Conservation (phyloP, 2,329 filamentous ascomycete species). For the Sphaerostilbella broomeana region DNA sequence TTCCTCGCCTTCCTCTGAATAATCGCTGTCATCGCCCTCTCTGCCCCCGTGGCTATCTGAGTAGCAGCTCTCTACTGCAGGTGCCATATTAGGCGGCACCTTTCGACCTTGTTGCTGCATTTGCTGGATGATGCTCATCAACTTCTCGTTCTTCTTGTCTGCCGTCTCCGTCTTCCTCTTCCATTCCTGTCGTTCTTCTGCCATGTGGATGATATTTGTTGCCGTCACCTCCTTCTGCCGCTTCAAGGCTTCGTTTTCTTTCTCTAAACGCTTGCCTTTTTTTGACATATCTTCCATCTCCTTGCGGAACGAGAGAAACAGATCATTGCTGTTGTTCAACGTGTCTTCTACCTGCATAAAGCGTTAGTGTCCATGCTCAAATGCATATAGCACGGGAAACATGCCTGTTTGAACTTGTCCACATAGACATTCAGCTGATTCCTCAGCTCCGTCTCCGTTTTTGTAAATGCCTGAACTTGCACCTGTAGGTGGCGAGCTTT, state of each 20-base stretch:
- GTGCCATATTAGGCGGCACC: constrained; percentile 56
- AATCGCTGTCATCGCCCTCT: constrained; percentile 57
- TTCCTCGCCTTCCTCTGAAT: constrained; percentile 56
- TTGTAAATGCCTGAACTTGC: constrained; percentile 91
- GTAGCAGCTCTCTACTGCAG: constrained; percentile 54
- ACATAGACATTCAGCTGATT: constrained; percentile 98
- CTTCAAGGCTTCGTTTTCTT: constrained; percentile 87
- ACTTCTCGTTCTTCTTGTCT: constrained; percentile 76
- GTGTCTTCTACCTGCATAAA: constrained; percentile 83
- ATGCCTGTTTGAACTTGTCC: constrained; percentile 98
- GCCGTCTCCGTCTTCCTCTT: constrained; percentile 54
- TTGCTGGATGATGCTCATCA: constrained; percentile 89
- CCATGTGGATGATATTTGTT: constrained; percentile 94
- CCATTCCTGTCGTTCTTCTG: constrained; percentile 82
- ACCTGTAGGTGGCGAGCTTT: constrained; percentile 80
- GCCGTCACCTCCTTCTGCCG: constrained; percentile 91
- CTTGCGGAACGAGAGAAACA: constrained; percentile 94
- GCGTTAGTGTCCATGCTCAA: constrained; percentile 15
- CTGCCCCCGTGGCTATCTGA: constrained; percentile 43
- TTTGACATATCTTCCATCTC: constrained; percentile 99
- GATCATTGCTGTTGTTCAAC: constrained; percentile 94
- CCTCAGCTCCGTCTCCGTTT: constrained; percentile 87
- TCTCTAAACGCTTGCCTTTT: constrained; percentile 94
- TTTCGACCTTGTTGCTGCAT: constrained; percentile 94
- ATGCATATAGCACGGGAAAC: constrained; percentile 20